Evolutionary conservation across 371 early-diverging fungal genomes (phyloP).

Genomic region (Smittium culicis): DNA sequence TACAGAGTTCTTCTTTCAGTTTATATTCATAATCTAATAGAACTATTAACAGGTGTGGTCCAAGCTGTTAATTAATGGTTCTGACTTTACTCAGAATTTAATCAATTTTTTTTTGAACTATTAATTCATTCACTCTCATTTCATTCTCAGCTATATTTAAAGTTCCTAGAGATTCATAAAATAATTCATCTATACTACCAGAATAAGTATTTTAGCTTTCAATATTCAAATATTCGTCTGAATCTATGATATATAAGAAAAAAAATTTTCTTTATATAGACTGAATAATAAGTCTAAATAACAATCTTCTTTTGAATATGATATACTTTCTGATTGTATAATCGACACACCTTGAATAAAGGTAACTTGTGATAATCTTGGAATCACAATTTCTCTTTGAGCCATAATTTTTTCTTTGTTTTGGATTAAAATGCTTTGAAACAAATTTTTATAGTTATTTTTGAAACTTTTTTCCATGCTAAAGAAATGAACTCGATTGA

Average conservation of each 20-base stretch:
- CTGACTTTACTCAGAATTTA: background rate
- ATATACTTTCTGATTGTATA: background rate
- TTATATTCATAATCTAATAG: background rate
- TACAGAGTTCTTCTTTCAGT: background rate
- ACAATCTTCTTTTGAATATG: background rate
- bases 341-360: background rate
- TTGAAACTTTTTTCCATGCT: background rate
- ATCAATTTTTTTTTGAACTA: background rate
- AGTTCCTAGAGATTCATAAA: background rate
- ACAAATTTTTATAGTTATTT: background rate
- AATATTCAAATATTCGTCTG: background rate
- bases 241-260: background rate
- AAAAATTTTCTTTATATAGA: background rate
- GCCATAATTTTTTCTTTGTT: background rate
- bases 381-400: background rate
- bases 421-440: background rate
- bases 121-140: too few species aligned
- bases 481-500: background rate
- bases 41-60: background rate
- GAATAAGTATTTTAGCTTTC: background rate
- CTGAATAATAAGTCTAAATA: background rate
- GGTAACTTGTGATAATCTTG: background rate
- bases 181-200: background rate
- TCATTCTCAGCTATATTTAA: background rate
- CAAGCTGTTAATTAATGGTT: background rate